Conservation (phyloP, 116 monocot genomes). For the Dioscorea cayenensis region DNA sequence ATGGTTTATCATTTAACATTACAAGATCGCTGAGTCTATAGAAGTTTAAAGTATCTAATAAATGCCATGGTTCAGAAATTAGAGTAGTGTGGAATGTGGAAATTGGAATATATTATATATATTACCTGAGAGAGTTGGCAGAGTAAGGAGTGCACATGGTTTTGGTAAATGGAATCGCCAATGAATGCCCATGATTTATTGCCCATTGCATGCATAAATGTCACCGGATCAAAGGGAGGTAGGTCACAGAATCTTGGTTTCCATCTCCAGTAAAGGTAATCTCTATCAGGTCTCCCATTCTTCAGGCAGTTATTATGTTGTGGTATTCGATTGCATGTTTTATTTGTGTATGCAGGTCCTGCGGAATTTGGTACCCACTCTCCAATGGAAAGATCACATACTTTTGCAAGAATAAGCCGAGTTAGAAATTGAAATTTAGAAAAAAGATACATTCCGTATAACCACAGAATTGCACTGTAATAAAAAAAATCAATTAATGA, state of each 20-base stretch:
- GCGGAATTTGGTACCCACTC: constrained; percentile 49
- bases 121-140: neutral
- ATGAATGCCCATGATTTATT: neutral
- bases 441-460: too few species aligned
- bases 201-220: constrained; percentile 39
- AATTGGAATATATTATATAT: too few species aligned
- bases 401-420: constrained; percentile 11
- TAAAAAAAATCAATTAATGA: too few species aligned
- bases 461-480: too few species aligned
- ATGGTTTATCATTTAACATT: too few species aligned
- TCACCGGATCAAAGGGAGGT: constrained; percentile 33
- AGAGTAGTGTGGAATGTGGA: too few species aligned
- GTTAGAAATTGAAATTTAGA: too few species aligned
- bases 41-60: too few species aligned
- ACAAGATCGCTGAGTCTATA: too few species aligned
- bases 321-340: constrained; percentile 40
- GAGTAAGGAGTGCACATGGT: neutral
- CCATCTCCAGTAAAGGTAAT: constrained; percentile 65
- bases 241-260: constrained; percentile 46
- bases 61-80: neutral
- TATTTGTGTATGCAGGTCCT: constrained; percentile 54
- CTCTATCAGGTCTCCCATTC: constrained; percentile 56
- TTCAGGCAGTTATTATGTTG: constrained; percentile 51
- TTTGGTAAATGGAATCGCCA: neutral
- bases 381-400: constrained; percentile 50